Conservation (phyloP, 148 eudicot species). For the Heliosperma pusillum region DNA sequence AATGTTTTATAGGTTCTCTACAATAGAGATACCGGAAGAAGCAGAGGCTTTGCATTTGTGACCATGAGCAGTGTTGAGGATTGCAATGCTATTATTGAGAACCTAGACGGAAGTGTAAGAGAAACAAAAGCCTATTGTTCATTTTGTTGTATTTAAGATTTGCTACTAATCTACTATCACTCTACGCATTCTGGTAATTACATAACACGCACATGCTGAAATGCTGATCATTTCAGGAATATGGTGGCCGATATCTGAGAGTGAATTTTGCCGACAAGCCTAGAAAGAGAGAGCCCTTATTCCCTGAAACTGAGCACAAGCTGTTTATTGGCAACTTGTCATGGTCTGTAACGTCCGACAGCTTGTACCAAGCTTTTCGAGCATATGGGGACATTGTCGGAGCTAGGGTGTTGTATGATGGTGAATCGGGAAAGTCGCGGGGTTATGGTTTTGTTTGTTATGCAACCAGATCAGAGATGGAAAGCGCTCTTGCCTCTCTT, state of each 20-base stretch:
- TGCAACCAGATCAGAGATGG: slow-evolving; percentile 60
- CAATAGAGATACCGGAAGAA: slow-evolving; percentile 63
- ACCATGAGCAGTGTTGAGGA: slow-evolving; percentile 92
- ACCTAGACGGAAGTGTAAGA: slow-evolving; percentile 86
- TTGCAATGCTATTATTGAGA: slow-evolving; percentile 57
- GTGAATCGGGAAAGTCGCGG: slow-evolving; percentile 84
- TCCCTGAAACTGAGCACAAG: slow-evolving; percentile 87
- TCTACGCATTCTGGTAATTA: background rate
- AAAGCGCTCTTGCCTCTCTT: slow-evolving; percentile 71
- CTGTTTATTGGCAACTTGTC: slow-evolving; percentile 85
- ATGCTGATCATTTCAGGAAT: slow-evolving; percentile 46
- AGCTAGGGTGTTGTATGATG: slow-evolving; percentile 81
- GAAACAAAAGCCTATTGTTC: background rate
- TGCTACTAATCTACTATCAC: background rate
- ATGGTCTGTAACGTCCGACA: slow-evolving; percentile 82
- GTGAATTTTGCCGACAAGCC: slow-evolving; percentile 90
- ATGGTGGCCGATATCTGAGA: slow-evolving; percentile 78
- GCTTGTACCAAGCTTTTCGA: slow-evolving; percentile 54
- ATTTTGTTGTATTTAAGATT: background rate
- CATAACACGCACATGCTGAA: background rate
- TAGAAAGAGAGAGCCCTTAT: slow-evolving; percentile 58
- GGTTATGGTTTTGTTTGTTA: slow-evolving; percentile 91
- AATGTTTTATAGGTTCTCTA: slow-evolving; percentile 64
- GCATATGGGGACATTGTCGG: slow-evolving; percentile 75
- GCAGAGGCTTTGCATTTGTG: slow-evolving; percentile 98